Conservation (phyloP, 257 asterid species). For the Solanum paucissectum region DNA sequence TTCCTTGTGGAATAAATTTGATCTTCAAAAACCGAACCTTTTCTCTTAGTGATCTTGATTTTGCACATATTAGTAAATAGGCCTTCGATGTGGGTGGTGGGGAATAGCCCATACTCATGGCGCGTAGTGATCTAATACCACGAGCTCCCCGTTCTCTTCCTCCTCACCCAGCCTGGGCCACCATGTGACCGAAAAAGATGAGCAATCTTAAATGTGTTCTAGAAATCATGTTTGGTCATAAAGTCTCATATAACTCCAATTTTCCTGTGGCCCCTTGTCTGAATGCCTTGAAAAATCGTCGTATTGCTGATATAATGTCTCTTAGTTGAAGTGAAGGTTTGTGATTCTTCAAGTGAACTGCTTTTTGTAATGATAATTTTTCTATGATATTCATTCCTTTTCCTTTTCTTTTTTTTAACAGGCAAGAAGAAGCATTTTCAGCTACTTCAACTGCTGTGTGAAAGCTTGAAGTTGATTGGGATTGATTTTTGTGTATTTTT, state of each 20-base stretch:
- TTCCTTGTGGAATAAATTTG: background rate
- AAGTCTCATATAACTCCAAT: background rate
- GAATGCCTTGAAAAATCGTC: background rate
- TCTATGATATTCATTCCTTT: background rate
- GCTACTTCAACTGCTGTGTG: constrained; percentile 81
- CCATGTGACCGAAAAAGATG: background rate
- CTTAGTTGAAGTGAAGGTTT: background rate
- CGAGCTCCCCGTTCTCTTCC: background rate
- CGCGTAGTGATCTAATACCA: background rate
- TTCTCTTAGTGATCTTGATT: background rate
- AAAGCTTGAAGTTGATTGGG: constrained; percentile 37
- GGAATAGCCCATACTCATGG: background rate
- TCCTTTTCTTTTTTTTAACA: constrained; percentile 1
- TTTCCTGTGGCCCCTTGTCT: background rate
- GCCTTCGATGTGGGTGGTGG: background rate
- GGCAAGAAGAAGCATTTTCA: constrained; percentile 76
- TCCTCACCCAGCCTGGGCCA: background rate
- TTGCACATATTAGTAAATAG: background rate
- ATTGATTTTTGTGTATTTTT: background rate
- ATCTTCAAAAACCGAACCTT: background rate
- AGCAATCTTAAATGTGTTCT: background rate
- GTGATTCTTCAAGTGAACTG: no score
- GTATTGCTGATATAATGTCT: background rate
- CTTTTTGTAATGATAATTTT: background rate
- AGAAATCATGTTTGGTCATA: background rate